Conservation (phyloP, 2,329 filamentous ascomycete genomes). For the Ambrosiella beaveri region DNA sequence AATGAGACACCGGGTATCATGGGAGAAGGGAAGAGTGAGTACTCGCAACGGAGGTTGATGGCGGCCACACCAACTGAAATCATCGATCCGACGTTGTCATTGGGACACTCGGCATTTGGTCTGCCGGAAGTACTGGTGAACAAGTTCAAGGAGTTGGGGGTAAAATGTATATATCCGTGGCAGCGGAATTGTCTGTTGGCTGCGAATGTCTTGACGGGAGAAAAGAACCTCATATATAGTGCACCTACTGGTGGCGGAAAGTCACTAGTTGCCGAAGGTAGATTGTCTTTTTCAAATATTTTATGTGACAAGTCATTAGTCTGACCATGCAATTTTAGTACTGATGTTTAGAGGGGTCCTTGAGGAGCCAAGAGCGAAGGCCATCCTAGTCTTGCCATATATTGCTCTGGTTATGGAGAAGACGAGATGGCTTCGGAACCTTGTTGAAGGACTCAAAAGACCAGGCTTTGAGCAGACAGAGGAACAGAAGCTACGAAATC, state of each 20-base stretch:
- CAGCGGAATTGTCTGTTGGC: constrained; percentile 57
- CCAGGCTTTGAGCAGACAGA: constrained; percentile 20
- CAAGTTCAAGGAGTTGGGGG: constrained; percentile 51
- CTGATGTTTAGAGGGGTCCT: constrained; percentile 56
- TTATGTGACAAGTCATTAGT: constrained; percentile 1
- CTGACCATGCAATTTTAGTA: constrained; percentile 23
- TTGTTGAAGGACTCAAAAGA: constrained; percentile 42
- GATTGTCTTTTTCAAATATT: constrained; percentile 14
- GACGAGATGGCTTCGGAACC: constrained; percentile 51
- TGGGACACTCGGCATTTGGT: constrained; percentile 46
- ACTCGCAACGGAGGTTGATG: constrained; percentile 36
- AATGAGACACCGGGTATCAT: not conserved
- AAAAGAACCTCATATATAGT: constrained; percentile 59
- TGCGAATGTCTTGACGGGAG: constrained; percentile 45
- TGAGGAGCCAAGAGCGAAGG: constrained; percentile 45
- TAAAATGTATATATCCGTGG: constrained; percentile 61
- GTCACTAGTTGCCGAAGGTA: constrained; percentile 50
- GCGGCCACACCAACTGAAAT: constrained; percentile 36
- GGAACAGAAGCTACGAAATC: constrained; percentile 21
- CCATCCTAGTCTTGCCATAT: constrained; percentile 57
- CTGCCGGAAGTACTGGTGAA: constrained; percentile 41
- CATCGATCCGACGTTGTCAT: constrained; percentile 37
- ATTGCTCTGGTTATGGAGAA: constrained; percentile 70
- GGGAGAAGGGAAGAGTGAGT: constrained; percentile 25
- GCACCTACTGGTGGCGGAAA: constrained; percentile 66